These are phyloP conservation scores for Fusarium camptoceras DNA, from an alignment of 2,329 filamentous ascomycete genomes.

Conservation along the genomic window DNA sequence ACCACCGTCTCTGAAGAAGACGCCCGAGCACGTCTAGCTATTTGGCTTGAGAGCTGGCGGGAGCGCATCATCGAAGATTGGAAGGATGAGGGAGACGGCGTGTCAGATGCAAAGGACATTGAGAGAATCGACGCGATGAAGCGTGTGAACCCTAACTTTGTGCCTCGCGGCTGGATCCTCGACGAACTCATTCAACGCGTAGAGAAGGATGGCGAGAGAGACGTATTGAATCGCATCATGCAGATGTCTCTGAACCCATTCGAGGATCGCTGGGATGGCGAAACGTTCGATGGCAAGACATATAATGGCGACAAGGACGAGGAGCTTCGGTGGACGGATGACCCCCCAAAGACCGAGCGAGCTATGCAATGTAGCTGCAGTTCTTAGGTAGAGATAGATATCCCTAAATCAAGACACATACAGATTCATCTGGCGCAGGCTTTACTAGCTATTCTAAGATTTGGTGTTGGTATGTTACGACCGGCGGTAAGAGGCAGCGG, in stretches of 20 bases:
- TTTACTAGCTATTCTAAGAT: slow-evolving; percentile 26
- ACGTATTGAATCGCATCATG: slow-evolving; percentile 82
- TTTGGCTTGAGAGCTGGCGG: slow-evolving; percentile 87
- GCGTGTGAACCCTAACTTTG: slow-evolving; percentile 89
- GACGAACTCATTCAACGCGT: slow-evolving; percentile 93
- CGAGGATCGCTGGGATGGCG: slow-evolving; percentile 77
- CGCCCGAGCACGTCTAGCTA: slow-evolving; percentile 73
- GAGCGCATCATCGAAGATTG: slow-evolving; percentile 80
- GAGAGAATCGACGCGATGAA: slow-evolving; percentile 81
- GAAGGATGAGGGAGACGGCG: slow-evolving; percentile 61
- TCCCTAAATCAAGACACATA: background rate
- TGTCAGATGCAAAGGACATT: slow-evolving; percentile 61
- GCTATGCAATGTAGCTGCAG: slow-evolving; percentile 97
- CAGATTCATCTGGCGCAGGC: background rate
- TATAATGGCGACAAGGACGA: slow-evolving; percentile 74
- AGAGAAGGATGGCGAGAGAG: slow-evolving; percentile 83
- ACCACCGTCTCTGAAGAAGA: slow-evolving; percentile 70
- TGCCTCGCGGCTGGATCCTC: slow-evolving; percentile 90
- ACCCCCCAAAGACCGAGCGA: slow-evolving; percentile 81
- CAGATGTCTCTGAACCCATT: slow-evolving; percentile 88
- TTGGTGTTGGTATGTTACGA: slow-evolving; percentile 67
- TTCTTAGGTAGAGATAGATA: slow-evolving; percentile 64
- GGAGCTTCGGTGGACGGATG: slow-evolving; percentile 84
- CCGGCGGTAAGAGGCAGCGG: slow-evolving; percentile 78
- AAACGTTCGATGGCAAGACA: slow-evolving; percentile 59